These are phyloP conservation scores for Pisolithus thermaeus DNA, from an alignment of 1,284 basidiomycete species.

Conservation along the genomic window DNA sequence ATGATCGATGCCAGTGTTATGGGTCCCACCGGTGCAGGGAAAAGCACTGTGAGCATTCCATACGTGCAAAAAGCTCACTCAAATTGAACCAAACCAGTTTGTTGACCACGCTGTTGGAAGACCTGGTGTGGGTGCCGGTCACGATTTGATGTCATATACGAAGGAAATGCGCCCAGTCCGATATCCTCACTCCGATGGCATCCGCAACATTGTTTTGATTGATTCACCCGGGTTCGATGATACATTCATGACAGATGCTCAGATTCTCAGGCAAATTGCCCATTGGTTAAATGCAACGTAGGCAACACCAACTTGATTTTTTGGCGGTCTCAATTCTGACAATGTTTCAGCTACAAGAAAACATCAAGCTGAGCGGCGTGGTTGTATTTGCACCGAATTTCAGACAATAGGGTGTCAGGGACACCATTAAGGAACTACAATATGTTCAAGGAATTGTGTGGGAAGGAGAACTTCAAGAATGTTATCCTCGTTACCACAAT, in stretches of 20 bases:
- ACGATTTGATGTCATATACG: slow-evolving; percentile 1
- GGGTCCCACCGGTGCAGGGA: background rate
- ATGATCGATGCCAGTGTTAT: too few species aligned
- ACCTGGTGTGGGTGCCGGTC: background rate
- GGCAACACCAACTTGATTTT: background rate
- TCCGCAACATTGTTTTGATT: background rate
- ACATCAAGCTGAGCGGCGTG: slow-evolving; percentile 15
- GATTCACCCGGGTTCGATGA: too few species aligned
- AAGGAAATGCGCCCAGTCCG: background rate
- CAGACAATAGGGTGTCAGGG: slow-evolving; percentile 41
- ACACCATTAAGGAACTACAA: slow-evolving; percentile 17
- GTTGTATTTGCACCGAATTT: slow-evolving; percentile 27
- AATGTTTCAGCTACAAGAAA: background rate
- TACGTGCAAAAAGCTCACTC: background rate
- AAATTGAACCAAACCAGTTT: background rate
- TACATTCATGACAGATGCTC: background rate
- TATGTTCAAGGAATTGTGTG: slow-evolving; percentile 22
- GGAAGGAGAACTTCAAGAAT: slow-evolving; percentile 15
- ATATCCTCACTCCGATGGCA: slow-evolving; percentile 2
- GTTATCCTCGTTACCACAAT: slow-evolving; percentile 19
- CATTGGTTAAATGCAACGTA: background rate
- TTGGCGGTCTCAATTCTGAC: background rate
- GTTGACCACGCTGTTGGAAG: background rate
- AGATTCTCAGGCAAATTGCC: background rate
- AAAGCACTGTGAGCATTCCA: background rate